Evolutionary conservation across 2,329 filamentous ascomycete species (phyloP).

Genomic region (Cladosporium austrohemisphaericum): DNA sequence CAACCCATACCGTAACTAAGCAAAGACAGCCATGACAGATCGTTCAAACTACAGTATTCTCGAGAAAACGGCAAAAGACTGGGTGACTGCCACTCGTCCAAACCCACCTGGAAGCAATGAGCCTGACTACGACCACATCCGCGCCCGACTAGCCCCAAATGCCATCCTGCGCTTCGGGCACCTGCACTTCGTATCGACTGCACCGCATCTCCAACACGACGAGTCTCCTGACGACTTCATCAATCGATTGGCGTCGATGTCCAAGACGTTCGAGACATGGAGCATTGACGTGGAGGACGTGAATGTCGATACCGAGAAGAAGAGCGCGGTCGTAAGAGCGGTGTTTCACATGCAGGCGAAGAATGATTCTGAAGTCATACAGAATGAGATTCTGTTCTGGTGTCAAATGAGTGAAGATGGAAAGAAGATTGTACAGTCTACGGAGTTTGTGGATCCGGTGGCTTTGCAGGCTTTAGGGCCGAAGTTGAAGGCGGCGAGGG

Average conservation of each 20-base stretch:
- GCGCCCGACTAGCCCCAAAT: slow-evolving; percentile 18
- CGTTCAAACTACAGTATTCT: slow-evolving; percentile 18
- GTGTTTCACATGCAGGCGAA: slow-evolving; percentile 29
- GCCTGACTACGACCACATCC: slow-evolving; percentile 21
- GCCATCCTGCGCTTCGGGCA: slow-evolving; percentile 32
- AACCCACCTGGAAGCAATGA: slow-evolving; percentile 20
- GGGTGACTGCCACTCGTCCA: slow-evolving; percentile 19
- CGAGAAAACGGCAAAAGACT: slow-evolving; percentile 17
- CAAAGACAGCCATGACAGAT: slow-evolving; percentile 9
- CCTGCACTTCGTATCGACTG: slow-evolving; percentile 26
- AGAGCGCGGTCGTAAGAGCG: slow-evolving; percentile 24
- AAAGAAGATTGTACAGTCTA: slow-evolving; percentile 25
- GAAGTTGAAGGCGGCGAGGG: slow-evolving; percentile 9
- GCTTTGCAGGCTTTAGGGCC: slow-evolving; percentile 21
- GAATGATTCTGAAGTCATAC: slow-evolving; percentile 20
- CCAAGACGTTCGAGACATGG: slow-evolving; percentile 26
- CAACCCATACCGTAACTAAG: no score
- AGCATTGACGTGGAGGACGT: slow-evolving; percentile 21
- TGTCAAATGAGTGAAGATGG: slow-evolving; percentile 28
- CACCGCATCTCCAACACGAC: slow-evolving; percentile 23
- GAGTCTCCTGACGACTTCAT: slow-evolving; percentile 24
- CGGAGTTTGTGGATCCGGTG: slow-evolving; percentile 34
- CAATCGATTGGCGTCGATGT: slow-evolving; percentile 25
- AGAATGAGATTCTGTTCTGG: slow-evolving; percentile 35
- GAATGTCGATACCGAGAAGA: slow-evolving; percentile 28